Base-by-base conservation (phyloP, 2,329 filamentous ascomycete genomes). In the Sclerotinia trifoliorum region DNA sequence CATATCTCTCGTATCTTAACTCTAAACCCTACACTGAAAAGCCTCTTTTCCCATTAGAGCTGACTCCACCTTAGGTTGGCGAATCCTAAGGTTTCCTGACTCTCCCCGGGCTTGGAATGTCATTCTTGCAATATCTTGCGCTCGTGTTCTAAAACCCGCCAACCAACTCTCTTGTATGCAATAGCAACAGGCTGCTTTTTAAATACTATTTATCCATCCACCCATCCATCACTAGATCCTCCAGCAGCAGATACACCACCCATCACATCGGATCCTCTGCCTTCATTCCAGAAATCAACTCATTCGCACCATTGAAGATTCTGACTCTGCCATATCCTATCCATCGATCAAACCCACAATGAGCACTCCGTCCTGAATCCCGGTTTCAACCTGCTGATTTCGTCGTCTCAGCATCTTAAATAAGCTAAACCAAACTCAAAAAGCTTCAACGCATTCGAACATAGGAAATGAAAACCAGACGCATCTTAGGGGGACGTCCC, bases 31-130 rank as follows among this genome's bases (percentile, higher is more conserved):
- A 11, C 46, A 49, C 15, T 26, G 24, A 11, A 49, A 24, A 24
- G 21, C 1, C 7, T 6, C 21, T 49, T n/a, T 26, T 44, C 57
- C 57, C 56, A 29, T 60, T 46, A 60, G 57, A 60, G 24, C 24
- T 60, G 57, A 60, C 6, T 60, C 57, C 57, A 46, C 57, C 42
- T 60, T 46, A 5, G 42, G 57, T 13, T 44, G 42, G 42, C 57
- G 24, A 60, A 7, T 46, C 57, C 42, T 19, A 60, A 46, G 42
- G 42, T 5, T 60, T 60, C 57, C 57, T 46, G 57, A 39, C 42
- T 29, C 57, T 60, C 57, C 46, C 39, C 24, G 57, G 57, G 42
- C 5, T 57, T 24, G 21, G 57, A 46, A 1, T 19, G 21, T 60
- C 1, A 1, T 3, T 44, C 56, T 44, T 1, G 56, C n/a, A 29